Conservation (phyloP, 257 asterid species). For the Paulownia fortunei region DNA sequence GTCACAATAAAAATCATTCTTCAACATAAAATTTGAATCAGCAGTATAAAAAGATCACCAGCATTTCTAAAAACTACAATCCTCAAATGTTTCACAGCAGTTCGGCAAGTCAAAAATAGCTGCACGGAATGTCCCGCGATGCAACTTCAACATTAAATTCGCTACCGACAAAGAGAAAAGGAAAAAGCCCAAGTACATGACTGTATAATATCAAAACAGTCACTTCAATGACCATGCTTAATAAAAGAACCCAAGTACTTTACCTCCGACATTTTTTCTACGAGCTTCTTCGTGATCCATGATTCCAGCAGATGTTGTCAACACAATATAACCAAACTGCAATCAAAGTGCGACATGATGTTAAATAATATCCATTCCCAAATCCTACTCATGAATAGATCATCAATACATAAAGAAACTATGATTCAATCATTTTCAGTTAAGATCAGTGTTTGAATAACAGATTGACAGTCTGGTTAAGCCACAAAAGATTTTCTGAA, state of each 20-base stretch:
- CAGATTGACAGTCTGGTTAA: not conserved
- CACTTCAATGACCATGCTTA: constrained; percentile 16
- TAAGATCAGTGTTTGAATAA: not conserved
- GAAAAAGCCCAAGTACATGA: not conserved
- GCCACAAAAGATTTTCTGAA: no score
- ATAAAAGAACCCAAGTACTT: constrained; percentile 48
- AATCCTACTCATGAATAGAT: not conserved
- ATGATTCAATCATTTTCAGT: not conserved
- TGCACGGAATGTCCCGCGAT: not conserved
- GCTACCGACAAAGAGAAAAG: not conserved
- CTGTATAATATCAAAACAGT: not conserved
- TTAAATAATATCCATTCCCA: not conserved
- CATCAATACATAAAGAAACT: not conserved
- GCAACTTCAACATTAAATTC: constrained; percentile 20
- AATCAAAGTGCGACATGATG: not conserved
- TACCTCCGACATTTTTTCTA: constrained; percentile 47
- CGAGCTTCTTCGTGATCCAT: constrained; percentile 54
- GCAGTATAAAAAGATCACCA: constrained; percentile 12
- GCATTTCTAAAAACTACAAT: constrained; percentile 16
- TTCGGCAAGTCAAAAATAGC: constrained; percentile 7
- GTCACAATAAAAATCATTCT: not conserved
- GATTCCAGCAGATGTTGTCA: constrained; percentile 51
- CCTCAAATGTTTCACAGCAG: constrained; percentile 6
- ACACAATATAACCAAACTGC: constrained; percentile 49
- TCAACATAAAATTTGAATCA: constrained; percentile 1